Base-by-base conservation (phyloP, 148 eudicot species). In the Chenopodium quinoa region DNA sequence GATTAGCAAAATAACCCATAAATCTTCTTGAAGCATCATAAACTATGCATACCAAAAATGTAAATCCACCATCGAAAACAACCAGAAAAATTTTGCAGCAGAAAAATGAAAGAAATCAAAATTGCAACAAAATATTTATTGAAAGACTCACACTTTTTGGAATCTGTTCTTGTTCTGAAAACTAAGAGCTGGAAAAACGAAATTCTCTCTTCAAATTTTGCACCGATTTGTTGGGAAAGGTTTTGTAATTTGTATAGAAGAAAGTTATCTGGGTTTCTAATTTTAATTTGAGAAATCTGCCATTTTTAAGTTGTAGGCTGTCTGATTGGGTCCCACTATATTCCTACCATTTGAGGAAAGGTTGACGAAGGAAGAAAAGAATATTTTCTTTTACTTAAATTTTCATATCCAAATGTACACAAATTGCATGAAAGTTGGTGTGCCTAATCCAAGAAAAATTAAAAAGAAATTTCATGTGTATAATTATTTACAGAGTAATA, bases 11-110 rank as follows among this genome's bases (percentile, higher is more conserved):
- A 50, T 10, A 50, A 50, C 54, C 54, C 54, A 50, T 14, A 50
- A 50, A 50, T 50, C 54, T 50, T 63, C 56, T 22, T 44, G 37
- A 58, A 40, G 40, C 50, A 52, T 10, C 56, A 52, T 58, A 62
- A 77, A 19, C 32, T 60, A 80, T 1, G 27, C 52, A 72, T 9
- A 65, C 77, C 47, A 63, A 14, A 64, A 73, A 27, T 44, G 31
- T 4, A 73, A 65, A 47, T 19, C 63, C 62, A 60, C 63, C n/a
- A 31, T 10, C 34, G 44, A 82, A 77, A 80, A 4, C 60, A 67
- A 64, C 84, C 77, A 82, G 77, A 82, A 70, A 19, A 37, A n/a
- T 0, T 54, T 69, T n/a, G 16, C 12, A 37, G 5, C n/a, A 75
- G 29, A 3, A 40, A 40, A 37, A 81, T 40, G 46, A 25, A 14